A percentile compares a stretch with the other conserved stretches of the same genome.
phyloP scores from a whole-genome alignment of 345 rosid species.

The Combretum micranthum region DNA sequence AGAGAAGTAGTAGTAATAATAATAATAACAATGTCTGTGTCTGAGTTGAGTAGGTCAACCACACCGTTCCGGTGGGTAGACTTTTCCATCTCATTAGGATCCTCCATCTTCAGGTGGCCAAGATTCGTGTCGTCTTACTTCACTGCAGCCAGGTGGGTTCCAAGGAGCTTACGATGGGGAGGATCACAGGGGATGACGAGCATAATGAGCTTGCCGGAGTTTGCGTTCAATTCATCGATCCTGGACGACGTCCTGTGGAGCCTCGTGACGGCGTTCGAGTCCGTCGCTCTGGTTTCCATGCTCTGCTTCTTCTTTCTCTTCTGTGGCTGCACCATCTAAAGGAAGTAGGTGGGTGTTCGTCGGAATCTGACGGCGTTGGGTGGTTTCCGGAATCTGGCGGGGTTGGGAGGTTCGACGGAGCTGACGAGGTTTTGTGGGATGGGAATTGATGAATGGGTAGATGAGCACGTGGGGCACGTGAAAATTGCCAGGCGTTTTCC shows the following conservation, averaged over 20 bases:
- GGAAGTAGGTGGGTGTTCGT: neutral
- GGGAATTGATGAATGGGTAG: neutral
- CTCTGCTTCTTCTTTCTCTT: conserved; percentile 81
- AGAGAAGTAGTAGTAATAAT: neutral
- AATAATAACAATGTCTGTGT: too few relatives aligned
- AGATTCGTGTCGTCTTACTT: conserved; percentile 10
- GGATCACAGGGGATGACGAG: neutral
- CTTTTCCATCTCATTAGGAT: conserved; percentile 11
- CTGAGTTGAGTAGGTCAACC: neutral
- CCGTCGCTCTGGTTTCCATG: conserved; percentile 84
- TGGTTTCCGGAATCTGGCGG: conserved; percentile 5
- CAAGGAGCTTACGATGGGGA: neutral
- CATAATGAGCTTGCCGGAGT: conserved; percentile 25
- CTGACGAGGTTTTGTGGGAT: neutral
- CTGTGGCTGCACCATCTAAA: conserved; percentile 73
- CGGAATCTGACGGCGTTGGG: neutral
- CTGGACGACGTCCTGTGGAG: conserved; percentile 69
- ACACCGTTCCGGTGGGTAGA: conserved; percentile 13
- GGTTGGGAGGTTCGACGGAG: neutral
- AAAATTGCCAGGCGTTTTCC: too few relatives aligned
- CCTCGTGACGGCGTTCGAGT: conserved; percentile 66
- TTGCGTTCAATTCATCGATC: conserved; percentile 38
- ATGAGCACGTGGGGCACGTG: neutral
- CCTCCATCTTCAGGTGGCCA: conserved; percentile 29
- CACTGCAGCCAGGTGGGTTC: conserved; percentile 3